Conservation (phyloP, 2,329 filamentous ascomycete species). For the Phoma sp. region DNA sequence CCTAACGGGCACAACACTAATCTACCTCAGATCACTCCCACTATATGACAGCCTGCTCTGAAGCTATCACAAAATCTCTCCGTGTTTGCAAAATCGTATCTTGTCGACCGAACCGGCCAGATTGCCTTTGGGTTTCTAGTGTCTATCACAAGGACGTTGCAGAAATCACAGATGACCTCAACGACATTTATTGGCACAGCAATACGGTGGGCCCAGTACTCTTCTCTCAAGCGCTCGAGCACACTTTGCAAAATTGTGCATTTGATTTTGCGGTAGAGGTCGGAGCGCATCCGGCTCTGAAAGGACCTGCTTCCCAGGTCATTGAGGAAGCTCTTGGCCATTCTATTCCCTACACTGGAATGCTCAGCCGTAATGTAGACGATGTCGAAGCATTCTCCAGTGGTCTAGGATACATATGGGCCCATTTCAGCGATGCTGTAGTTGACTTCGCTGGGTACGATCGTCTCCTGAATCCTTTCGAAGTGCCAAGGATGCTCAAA, state of each 20-base stretch:
- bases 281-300: slow-evolving; percentile 57
- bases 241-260: slow-evolving; percentile 32
- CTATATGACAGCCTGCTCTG: slow-evolving; percentile 46
- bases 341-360: slow-evolving; percentile 27
- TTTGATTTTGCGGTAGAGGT: slow-evolving; percentile 53
- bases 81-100: background rate
- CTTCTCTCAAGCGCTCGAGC: slow-evolving; percentile 54
- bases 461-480: background rate
- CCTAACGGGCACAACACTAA: background rate
- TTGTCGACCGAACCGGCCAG: background rate
- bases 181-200: slow-evolving; percentile 52
- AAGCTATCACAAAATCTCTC: slow-evolving; percentile 19
- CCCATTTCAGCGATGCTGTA: background rate
- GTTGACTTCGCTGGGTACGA: slow-evolving; percentile 2
- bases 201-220: slow-evolving; percentile 50
- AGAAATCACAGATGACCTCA: slow-evolving; percentile 18
- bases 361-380: slow-evolving; percentile 28
- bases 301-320: slow-evolving; percentile 50
- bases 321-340: slow-evolving; percentile 26
- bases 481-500: background rate
- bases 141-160: background rate
- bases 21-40: slow-evolving; percentile 55
- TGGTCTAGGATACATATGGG: slow-evolving; percentile 15
- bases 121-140: slow-evolving; percentile 8
- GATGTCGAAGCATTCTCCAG: slow-evolving; percentile 30